phyloP scores from a whole-genome alignment of 2,329 filamentous ascomycete genomes.

The Thielaviopsis punctulata region DNA sequence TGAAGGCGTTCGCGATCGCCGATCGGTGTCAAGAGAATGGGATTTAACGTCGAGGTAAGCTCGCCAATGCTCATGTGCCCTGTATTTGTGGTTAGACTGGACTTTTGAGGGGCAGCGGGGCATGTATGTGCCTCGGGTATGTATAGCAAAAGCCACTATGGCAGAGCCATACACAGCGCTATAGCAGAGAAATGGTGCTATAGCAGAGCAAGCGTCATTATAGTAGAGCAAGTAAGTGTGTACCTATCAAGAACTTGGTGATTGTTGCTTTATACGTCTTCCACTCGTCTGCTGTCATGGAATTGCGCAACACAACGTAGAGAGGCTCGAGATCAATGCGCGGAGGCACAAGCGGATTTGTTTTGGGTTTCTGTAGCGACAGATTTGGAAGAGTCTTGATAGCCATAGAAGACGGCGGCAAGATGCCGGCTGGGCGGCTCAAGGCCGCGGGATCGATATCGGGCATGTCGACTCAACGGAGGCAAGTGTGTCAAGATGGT shows the following conservation, averaged over 20 bases:
- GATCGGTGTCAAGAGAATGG: slow-evolving; percentile 37
- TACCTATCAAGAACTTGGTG: slow-evolving; percentile 46
- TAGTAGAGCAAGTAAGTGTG: neutral
- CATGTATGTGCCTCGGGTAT: too few relatives aligned
- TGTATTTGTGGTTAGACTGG: neutral
- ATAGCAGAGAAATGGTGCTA: too few relatives aligned
- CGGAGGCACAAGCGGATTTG: slow-evolving; percentile 44
- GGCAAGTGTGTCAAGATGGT: slow-evolving; percentile 13
- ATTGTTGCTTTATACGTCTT: slow-evolving; percentile 44
- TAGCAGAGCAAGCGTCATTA: slow-evolving; percentile 19
- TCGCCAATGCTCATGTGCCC: slow-evolving; percentile 18
- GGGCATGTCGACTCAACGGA: slow-evolving; percentile 31
- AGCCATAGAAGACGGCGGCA: slow-evolving; percentile 20
- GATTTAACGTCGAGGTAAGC: slow-evolving; percentile 48
- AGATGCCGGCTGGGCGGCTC: slow-evolving; percentile 40
- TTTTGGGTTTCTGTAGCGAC: slow-evolving; percentile 33
- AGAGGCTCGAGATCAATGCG: slow-evolving; percentile 51
- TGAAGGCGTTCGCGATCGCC: slow-evolving; percentile 47
- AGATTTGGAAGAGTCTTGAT: slow-evolving; percentile 32
- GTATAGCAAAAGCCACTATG: too few relatives aligned
- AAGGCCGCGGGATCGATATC: slow-evolving; percentile 55
- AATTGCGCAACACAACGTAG: slow-evolving; percentile 42
- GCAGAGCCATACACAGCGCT: too few relatives aligned
- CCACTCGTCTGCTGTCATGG: slow-evolving; percentile 46
- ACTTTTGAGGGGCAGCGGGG: too few relatives aligned